phyloP scores from a whole-genome alignment of 176 grass and related monocot genomes.

The Paspalum notatum region DNA sequence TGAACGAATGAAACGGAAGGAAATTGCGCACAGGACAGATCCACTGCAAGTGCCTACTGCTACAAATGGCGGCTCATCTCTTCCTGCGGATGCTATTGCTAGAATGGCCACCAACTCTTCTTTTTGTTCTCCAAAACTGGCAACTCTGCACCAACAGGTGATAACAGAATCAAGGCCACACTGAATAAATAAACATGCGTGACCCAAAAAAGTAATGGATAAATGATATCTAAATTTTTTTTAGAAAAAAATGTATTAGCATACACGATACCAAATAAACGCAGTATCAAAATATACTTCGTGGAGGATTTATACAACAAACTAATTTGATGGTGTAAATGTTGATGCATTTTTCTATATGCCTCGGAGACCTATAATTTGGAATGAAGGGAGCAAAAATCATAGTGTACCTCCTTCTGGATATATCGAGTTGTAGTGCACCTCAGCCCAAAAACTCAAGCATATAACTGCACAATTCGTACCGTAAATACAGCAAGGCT shows the following conservation, averaged over 20 bases:
- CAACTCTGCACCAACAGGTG: constrained; percentile 54
- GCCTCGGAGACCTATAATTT: no score
- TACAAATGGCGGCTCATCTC: background rate
- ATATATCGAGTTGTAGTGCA: constrained; percentile 94
- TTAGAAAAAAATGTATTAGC: no score
- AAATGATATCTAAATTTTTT: background rate
- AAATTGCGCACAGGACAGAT: no score
- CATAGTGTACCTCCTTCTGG: constrained; percentile 72
- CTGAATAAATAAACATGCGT: background rate
- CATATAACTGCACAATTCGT: constrained; percentile 64
- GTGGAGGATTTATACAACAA: no score
- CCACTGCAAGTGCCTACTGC: no score
- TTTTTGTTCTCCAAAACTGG: constrained; percentile 59
- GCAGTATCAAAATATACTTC: no score
- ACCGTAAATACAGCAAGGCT: background rate
- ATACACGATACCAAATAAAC: no score
- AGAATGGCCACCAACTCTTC: constrained; percentile 79
- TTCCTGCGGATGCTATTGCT: background rate
- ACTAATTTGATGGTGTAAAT: no score
- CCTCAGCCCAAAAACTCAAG: constrained; percentile 93
- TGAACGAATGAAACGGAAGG: no score
- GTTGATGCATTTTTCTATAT: no score
- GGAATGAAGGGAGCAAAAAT: no score
- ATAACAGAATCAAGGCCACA: background rate
- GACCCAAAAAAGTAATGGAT: background rate